Evolutionary conservation across 495 filamentous ascomycete species (phyloP).

Genomic region (Hypoxylon crocopeplum): DNA sequence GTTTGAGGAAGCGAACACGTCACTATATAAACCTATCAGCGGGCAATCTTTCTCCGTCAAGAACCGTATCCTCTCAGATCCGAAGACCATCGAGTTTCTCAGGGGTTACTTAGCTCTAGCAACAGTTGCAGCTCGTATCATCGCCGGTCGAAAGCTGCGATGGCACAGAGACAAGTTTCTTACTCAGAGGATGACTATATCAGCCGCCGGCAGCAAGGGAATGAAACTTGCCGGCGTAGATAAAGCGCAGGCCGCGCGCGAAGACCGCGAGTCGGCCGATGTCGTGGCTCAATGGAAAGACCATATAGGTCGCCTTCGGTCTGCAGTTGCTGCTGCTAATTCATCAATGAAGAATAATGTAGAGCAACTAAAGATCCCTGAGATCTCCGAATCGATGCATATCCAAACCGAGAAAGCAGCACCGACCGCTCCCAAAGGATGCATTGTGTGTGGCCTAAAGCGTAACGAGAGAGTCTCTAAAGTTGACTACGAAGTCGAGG

Average conservation of each 20-base stretch:
- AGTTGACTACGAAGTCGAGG: slow-evolving; percentile 79
- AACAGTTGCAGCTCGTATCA: slow-evolving; percentile 75
- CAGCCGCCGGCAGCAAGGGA: slow-evolving; percentile 71
- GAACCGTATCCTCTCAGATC: slow-evolving; percentile 63
- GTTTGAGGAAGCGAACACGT: slow-evolving; percentile 61
- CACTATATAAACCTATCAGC: slow-evolving; percentile 62
- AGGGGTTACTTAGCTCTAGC: slow-evolving; percentile 62
- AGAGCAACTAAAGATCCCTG: slow-evolving; percentile 63
- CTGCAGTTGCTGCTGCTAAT: slow-evolving; percentile 62
- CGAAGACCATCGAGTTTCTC: slow-evolving; percentile 61
- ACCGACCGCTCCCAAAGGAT: slow-evolving; percentile 74
- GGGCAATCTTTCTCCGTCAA: slow-evolving; percentile 59
- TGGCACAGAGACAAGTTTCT: slow-evolving; percentile 90
- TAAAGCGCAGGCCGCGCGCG: slow-evolving; percentile 77
- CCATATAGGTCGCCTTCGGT: slow-evolving; percentile 66
- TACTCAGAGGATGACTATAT: slow-evolving; percentile 88
- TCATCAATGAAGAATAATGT: slow-evolving; percentile 37
- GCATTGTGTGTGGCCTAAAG: slow-evolving; percentile 86
- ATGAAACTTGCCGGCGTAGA: slow-evolving; percentile 91
- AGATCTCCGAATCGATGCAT: slow-evolving; percentile 67
- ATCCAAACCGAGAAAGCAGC: slow-evolving; percentile 69
- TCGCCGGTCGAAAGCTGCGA: slow-evolving; percentile 83
- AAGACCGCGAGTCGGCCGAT: slow-evolving; percentile 87
- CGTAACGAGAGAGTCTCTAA: slow-evolving; percentile 80
- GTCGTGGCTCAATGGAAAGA: slow-evolving; percentile 75